Conservation (phyloP, 176 grass and related monocot genomes). For the Eremochloa ophiuroides region DNA sequence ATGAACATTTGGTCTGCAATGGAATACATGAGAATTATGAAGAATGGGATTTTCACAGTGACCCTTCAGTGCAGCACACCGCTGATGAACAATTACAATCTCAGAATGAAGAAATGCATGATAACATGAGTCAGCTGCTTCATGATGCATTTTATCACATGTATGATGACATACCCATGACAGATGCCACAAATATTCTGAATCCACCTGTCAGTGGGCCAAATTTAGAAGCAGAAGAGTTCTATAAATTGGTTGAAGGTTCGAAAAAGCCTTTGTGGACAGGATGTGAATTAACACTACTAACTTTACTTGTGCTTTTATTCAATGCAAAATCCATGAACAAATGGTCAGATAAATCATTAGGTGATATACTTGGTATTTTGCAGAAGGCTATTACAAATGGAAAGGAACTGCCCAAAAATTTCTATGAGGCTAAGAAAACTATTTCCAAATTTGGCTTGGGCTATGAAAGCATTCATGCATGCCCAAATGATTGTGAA, state of each 20-base stretch:
- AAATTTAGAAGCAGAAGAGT: too few relatives aligned
- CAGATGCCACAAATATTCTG: too few relatives aligned
- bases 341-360: neutral
- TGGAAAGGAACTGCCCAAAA: neutral
- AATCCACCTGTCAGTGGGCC: too few relatives aligned
- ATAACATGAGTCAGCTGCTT: too few relatives aligned
- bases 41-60: neutral
- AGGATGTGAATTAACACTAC: too few relatives aligned
- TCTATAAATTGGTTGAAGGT: too few relatives aligned
- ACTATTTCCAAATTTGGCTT: neutral
- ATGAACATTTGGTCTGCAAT: neutral
- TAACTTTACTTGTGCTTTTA: neutral
- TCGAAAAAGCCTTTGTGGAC: too few relatives aligned
- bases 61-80: neutral
- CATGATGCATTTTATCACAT: too few relatives aligned
- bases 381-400: neutral
- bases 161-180: too few relatives aligned
- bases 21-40: neutral
- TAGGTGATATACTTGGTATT: neutral
- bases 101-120: too few relatives aligned
- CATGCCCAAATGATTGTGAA: too few relatives aligned
- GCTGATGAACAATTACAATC: neutral
- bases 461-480: neutral
- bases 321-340: constrained; percentile 1
- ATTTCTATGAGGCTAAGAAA: neutral